Base-by-base conservation (phyloP, 2,329 filamentous ascomycete genomes). In the Fusarium xylarioides region DNA sequence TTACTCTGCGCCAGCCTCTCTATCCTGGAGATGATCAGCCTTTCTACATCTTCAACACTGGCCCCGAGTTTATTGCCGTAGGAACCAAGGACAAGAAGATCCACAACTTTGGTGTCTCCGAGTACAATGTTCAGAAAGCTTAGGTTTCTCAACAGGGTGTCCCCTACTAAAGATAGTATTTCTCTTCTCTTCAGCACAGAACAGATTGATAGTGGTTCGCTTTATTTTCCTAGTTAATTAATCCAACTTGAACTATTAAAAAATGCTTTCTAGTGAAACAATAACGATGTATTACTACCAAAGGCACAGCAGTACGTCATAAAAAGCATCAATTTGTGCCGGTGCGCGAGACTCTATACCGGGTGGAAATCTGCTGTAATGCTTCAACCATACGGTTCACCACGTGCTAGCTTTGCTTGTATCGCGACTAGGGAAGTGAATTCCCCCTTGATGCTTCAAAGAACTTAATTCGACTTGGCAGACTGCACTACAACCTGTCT, bases 41-140 rank as follows among this genome's bases (percentile, higher is more conserved):
- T 5, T 70, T 63, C 23, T 71, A 67, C 44, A 67, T 71, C n/a
- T 71, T 71, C 63, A 56, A 59, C 3, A 35, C 69, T 11, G 69
- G 53, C 15, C 15, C 37, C 16, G 57, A 71, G 44, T 70, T 63
- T 28, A 63, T 71, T 35, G 66, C 66, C 4, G 61, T 71, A 14
- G 69, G 69, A 26, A 50, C 63, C 4, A 32, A 61, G 4, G 69
- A 71, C 46, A 70, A 57, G 50, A 52, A 61, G 44, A 46, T 71
- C 14, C 43, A 71, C 15, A 49, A 70, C 47, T 70, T 67, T 35
- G 66, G 69, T 44, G 34, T 16, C 15, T 60, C 58, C 10, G 52
- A 61, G 26, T 65, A 55, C 30, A 61, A 67, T 38, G 21, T 68
- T 37, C 40, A 59, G 47, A 35, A 60, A 19, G 47, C 57, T 35